Percentiles rank a stretch among this genome's conserved stretches.
Evolutionary conservation across 345 rosid species (phyloP).

Genomic region (Lepidium sativum): DNA sequence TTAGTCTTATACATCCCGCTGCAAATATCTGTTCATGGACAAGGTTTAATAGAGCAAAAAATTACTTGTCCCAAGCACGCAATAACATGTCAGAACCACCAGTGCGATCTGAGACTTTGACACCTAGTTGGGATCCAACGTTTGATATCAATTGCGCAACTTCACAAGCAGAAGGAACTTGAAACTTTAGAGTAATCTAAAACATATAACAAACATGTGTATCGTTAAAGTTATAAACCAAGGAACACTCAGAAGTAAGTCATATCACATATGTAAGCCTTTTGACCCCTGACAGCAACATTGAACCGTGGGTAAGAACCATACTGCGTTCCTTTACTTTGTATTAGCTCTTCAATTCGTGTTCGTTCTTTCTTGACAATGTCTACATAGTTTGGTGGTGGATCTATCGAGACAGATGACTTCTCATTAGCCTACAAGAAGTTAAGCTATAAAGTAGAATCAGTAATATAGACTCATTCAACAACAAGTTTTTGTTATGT

Average conservation of each 20-base stretch:
- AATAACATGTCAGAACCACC: conserved; percentile 73
- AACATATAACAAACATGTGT: neutral
- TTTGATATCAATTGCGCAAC: conserved; percentile 65
- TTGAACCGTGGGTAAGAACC: conserved; percentile 66
- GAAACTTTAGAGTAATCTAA: conserved; percentile 77
- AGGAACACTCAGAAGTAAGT: neutral
- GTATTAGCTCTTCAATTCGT: conserved; percentile 54
- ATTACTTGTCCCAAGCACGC: conserved; percentile 93
- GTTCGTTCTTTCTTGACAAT: conserved; percentile 64
- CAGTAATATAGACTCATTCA: neutral
- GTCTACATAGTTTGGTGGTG: conserved; percentile 41
- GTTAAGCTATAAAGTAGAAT: neutral
- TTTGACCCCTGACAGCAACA: conserved; percentile 81
- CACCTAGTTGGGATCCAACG: conserved; percentile 72
- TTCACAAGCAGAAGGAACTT: conserved; percentile 68
- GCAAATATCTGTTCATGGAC: neutral
- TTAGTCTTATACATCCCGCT: neutral
- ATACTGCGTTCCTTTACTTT: conserved; percentile 40
- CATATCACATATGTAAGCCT: conserved; percentile 35
- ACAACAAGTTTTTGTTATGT: neutral
- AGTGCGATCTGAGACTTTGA: conserved; percentile 54
- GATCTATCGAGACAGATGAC: conserved; percentile 36
- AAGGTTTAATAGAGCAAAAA: neutral
- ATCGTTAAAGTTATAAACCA: neutral
- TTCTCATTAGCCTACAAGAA: conserved; percentile 32